Conservation (phyloP, 2,329 filamentous ascomycete genomes). For the Diaporthe ampelina region DNA sequence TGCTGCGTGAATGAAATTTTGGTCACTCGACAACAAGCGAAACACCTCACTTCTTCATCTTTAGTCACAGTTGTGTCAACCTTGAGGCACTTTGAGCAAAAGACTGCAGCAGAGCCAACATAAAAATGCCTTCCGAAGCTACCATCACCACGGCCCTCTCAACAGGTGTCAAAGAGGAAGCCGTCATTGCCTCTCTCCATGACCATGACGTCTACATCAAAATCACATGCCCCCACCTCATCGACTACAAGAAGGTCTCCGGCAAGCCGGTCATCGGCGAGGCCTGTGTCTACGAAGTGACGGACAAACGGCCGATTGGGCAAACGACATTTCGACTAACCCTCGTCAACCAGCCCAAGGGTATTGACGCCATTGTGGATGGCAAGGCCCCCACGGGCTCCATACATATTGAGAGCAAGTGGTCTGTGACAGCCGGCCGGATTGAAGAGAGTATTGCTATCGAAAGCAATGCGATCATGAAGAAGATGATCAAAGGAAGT, state of each 20-base stretch:
- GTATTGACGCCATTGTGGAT: constrained; percentile 47
- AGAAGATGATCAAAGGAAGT: constrained; percentile 48
- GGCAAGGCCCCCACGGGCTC: constrained; percentile 47
- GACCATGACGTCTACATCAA: constrained; percentile 25
- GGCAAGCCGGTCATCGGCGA: neutral
- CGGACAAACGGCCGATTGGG: constrained; percentile 19
- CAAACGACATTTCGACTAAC: constrained; percentile 15
- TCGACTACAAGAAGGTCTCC: constrained; percentile 13
- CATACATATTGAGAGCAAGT: constrained; percentile 42
- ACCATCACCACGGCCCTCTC: constrained; percentile 18
- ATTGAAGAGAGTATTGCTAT: constrained; percentile 48
- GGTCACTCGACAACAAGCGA: neutral
- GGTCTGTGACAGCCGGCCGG: constrained; percentile 36
- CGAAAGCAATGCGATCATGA: constrained; percentile 48
- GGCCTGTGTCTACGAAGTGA: constrained; percentile 10
- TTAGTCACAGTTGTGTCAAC: neutral
- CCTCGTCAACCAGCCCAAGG: constrained; percentile 46
- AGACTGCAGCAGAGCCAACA: neutral
- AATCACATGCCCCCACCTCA: neutral
- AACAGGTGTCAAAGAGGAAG: neutral
- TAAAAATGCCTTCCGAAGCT: constrained; percentile 18
- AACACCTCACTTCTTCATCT: neutral
- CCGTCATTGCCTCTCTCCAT: constrained; percentile 3
- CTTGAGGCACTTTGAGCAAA: neutral
- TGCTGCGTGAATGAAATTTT: neutral